Percentiles rank a stretch among this genome's conserved stretches.
Evolutionary conservation across 2,329 filamentous ascomycete genomes (phyloP).

Genomic region (Phialophora macrospora): DNA sequence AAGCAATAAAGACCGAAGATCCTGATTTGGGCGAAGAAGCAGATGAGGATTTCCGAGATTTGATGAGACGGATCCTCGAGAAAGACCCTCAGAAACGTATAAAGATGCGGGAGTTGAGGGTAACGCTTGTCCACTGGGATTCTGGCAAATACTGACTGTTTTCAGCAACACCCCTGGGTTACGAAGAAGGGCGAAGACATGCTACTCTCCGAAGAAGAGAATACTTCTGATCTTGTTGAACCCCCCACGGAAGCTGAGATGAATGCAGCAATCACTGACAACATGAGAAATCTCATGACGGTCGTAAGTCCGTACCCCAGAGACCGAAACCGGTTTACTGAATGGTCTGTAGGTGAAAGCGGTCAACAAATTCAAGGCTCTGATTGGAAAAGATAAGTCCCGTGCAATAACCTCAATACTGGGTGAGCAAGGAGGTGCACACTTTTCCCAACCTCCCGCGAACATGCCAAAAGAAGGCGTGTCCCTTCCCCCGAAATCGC

Average conservation of each 20-base stretch:
- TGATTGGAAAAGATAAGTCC: constrained; percentile 65
- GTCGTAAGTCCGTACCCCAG: constrained; percentile 56
- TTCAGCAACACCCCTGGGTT: constrained; percentile 88
- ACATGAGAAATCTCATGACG: constrained; percentile 82
- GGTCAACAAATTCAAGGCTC: constrained; percentile 81
- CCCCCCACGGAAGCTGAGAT: constrained; percentile 88
- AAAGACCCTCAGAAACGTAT: constrained; percentile 86
- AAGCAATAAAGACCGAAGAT: constrained; percentile 77
- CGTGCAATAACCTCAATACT: constrained; percentile 63
- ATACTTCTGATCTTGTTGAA: constrained; percentile 79
- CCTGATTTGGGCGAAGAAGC: constrained; percentile 66
- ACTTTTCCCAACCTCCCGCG: constrained; percentile 63
- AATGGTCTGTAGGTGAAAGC: constrained; percentile 73
- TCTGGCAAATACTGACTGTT: constrained; percentile 24
- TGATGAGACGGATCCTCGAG: constrained; percentile 75
- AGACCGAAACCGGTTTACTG: constrained; percentile 8
- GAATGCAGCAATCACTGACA: constrained; percentile 85
- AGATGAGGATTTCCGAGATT: constrained; percentile 71
- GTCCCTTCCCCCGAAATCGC: constrained; percentile 48
- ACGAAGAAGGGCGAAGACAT: constrained; percentile 78
- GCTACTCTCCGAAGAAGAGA: constrained; percentile 80
- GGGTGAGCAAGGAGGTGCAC: constrained; percentile 58
- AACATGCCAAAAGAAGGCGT: constrained; percentile 51
- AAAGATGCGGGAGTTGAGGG: constrained; percentile 78
- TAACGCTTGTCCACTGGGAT: constrained; percentile 54